A percentile compares a stretch with the other conserved stretches of the same genome.
phyloP scores from a whole-genome alignment of 1,284 basidiomycete genomes.

The Sutorius eximius region DNA sequence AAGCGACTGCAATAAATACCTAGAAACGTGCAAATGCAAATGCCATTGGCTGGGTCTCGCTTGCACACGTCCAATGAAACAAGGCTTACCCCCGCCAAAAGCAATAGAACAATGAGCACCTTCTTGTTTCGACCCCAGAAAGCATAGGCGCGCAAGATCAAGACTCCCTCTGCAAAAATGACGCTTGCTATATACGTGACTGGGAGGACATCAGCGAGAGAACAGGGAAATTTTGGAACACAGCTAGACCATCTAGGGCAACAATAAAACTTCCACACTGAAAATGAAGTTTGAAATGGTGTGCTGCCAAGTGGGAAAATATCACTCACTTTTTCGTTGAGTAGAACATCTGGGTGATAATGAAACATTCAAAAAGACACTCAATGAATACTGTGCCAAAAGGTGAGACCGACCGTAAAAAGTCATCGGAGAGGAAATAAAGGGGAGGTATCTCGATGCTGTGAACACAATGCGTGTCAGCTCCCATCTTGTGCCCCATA shows the following conservation, averaged over 20 bases:
- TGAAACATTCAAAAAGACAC: not conserved
- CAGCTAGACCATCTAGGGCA: conserved; percentile 18
- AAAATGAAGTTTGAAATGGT: not conserved
- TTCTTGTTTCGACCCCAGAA: conserved; percentile 23
- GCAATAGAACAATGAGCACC: conserved; percentile 21
- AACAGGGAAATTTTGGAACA: not conserved
- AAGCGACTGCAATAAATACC: conserved; percentile 18
- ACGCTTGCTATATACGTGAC: conserved; percentile 20
- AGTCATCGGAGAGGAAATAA: conserved; percentile 10
- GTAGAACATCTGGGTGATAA: conserved; percentile 7
- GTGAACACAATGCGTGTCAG: conserved; percentile 25
- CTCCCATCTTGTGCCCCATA: conserved; percentile 30
- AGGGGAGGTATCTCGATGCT: conserved; percentile 25
- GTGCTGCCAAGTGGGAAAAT: not conserved
- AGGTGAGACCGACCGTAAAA: conserved; percentile 16
- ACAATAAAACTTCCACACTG: conserved; percentile 23
- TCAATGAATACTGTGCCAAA: not conserved
- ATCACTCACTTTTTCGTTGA: conserved; percentile 5
- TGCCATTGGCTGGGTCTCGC: not conserved
- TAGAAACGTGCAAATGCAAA: not conserved
- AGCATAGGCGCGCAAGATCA: conserved; percentile 30
- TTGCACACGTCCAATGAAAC: not conserved
- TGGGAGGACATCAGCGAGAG: conserved; percentile 6
- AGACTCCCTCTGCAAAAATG: conserved; percentile 21
- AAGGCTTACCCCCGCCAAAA: conserved; percentile 20